Evolutionary conservation across 2,329 filamentous ascomycete genomes (phyloP).

Genomic region (Cercospora sesami): DNA sequence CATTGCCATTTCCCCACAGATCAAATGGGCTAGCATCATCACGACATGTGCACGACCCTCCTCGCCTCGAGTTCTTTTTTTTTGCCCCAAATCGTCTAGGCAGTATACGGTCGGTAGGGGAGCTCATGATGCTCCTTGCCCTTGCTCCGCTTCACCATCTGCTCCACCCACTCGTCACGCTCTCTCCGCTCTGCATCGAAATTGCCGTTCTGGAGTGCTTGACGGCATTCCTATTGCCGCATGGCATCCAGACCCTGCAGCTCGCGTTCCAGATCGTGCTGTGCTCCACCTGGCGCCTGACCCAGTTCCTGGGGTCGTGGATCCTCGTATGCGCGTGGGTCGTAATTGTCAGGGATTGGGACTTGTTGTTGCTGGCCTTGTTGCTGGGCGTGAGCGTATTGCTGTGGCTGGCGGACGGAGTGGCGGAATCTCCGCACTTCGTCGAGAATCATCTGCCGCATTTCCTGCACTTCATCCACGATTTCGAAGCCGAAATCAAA

Average conservation of each 20-base stretch:
- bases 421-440: conserved; percentile 84
- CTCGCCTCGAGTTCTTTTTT: neutral
- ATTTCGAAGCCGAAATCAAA: conserved; percentile 99
- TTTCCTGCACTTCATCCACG: conserved; percentile 90
- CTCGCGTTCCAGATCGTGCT: conserved; percentile 80
- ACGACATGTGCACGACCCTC: neutral
- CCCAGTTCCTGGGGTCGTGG: conserved; percentile 58
- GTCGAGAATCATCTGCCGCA: conserved; percentile 96
- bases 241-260: conserved; percentile 51
- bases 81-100: neutral
- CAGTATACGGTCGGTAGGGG: neutral
- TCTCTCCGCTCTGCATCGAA: neutral
- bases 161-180: neutral
- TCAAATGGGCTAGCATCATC: neutral
- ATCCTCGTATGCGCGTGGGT: conserved; percentile 60
- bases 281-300: conserved; percentile 42
- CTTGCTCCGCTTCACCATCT: neutral
- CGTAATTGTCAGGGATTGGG: conserved; percentile 63
- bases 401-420: conserved; percentile 44
- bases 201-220: neutral
- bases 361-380: conserved; percentile 48
- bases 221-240: conserved; percentile 22
- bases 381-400: conserved; percentile 47
- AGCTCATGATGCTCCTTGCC: neutral
- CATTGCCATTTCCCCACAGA: neutral